Evolutionary conservation across 257 asterid genomes (phyloP).

Genomic region (Ophiorrhiza pumila): DNA sequence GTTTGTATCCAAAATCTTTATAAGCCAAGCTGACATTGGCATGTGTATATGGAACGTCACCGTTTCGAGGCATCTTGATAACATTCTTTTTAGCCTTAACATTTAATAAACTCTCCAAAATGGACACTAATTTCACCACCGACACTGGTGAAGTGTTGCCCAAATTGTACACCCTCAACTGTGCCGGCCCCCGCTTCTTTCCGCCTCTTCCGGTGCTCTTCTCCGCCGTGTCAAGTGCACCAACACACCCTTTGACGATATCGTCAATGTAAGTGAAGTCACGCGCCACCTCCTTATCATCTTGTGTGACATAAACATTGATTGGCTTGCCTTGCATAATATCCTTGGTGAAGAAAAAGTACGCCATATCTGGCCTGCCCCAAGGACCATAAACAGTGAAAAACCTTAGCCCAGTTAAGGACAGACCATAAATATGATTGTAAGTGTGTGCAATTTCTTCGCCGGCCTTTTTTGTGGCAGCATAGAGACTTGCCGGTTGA

Average conservation of each 20-base stretch:
- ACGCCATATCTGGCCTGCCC: conserved; percentile 98
- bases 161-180: conserved; percentile 80
- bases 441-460: conserved; percentile 92
- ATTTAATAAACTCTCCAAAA: conserved; percentile 53
- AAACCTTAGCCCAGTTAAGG: conserved; percentile 81
- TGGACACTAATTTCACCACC: conserved; percentile 82
- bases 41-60: conserved; percentile 95
- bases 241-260: conserved; percentile 77
- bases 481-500: conserved; percentile 88
- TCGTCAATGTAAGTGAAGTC: conserved; percentile 97
- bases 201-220: conserved; percentile 95
- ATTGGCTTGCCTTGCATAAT: conserved; percentile 66
- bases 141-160: conserved; percentile 93
- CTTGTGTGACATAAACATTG: conserved; percentile 64
- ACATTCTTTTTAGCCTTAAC: conserved; percentile 73
- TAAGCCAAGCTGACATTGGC: conserved; percentile 90
- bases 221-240: conserved; percentile 95
- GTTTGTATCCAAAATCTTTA: conserved; percentile 78
- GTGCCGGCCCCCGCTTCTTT: conserved; percentile 79
- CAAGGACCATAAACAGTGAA: conserved; percentile 95
- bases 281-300: conserved; percentile 93
- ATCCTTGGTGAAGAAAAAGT: conserved; percentile 84
- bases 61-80: conserved; percentile 85
- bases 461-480: conserved; percentile 95
- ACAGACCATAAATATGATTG: conserved; percentile 78